phyloP scores from a whole-genome alignment of 2,329 filamentous ascomycete species.

The Fusarium nodosum region DNA sequence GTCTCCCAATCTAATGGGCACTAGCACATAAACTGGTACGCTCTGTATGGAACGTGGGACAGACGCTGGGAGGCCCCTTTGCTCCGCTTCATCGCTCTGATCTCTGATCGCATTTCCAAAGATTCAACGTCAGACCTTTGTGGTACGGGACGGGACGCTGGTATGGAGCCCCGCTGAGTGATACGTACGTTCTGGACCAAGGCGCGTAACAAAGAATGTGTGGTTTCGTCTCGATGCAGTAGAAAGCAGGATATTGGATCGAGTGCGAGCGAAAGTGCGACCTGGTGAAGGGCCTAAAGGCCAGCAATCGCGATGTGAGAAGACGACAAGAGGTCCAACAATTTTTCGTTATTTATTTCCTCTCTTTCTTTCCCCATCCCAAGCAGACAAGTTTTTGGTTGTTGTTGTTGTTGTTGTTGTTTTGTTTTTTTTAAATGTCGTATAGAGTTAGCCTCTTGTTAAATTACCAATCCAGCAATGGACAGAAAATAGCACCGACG shows the following conservation, averaged over 20 bases:
- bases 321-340: not conserved
- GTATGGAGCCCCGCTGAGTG: conserved; percentile 22
- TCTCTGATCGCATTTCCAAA: conserved; percentile 8
- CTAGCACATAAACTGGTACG: conserved; percentile 10
- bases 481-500: conserved; percentile 18
- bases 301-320: not conserved
- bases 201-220: conserved; percentile 1
- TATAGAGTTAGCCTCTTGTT: conserved; percentile 25
- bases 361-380: not conserved
- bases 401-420: too few relatives aligned
- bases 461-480: conserved; percentile 5
- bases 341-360: not conserved
- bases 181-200: conserved; percentile 5
- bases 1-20: conserved; percentile 5
- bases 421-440: too few relatives aligned
- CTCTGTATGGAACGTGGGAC: conserved; percentile 32
- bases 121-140: not conserved
- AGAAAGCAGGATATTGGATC: conserved; percentile 13
- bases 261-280: not conserved
- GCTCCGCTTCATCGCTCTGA: not conserved
- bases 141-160: conserved; percentile 5
- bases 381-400: not conserved
- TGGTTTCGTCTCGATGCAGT: conserved; percentile 6
- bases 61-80: conserved; percentile 5
- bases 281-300: not conserved